Evolutionary conservation across 2,329 filamentous ascomycete species (phyloP).

Genomic region (Sarocladium strictum): DNA sequence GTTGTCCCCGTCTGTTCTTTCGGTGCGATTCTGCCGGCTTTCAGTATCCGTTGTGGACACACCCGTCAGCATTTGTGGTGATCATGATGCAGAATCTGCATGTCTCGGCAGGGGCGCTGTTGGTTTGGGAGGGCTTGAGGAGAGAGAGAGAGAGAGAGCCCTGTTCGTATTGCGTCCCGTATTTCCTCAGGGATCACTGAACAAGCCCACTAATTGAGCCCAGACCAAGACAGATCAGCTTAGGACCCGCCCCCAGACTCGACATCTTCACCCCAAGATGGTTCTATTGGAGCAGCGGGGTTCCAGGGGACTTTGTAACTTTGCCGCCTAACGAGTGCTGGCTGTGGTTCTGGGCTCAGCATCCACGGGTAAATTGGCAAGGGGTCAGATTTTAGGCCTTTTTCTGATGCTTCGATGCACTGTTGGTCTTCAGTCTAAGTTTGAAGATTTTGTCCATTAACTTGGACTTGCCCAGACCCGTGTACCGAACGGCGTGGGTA

Average conservation of each 20-base stretch:
- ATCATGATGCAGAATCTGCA: slow-evolving; percentile 1
- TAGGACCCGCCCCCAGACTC: neutral
- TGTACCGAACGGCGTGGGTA: too few species aligned
- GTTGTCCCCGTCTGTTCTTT: too few species aligned
- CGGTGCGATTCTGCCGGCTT: neutral
- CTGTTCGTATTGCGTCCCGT: too few species aligned
- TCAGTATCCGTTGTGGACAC: neutral
- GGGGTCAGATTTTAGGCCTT: neutral
- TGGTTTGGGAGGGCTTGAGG: neutral
- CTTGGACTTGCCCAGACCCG: too few species aligned
- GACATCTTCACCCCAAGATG: neutral
- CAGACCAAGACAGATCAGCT: neutral
- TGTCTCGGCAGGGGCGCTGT: slow-evolving; percentile 1
- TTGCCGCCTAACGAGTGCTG: neutral
- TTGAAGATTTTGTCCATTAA: neutral
- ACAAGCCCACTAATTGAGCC: neutral
- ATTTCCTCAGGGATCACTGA: too few species aligned
- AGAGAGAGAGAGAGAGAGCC: too few species aligned
- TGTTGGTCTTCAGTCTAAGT: neutral
- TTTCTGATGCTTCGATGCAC: neutral
- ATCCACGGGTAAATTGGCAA: too few species aligned
- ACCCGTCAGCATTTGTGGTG: neutral
- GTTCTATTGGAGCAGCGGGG: neutral
- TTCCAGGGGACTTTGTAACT: neutral
- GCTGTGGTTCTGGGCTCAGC: too few species aligned